phyloP scores from a whole-genome alignment of 352 stramenopile species.

The Peronospora destructor region DNA sequence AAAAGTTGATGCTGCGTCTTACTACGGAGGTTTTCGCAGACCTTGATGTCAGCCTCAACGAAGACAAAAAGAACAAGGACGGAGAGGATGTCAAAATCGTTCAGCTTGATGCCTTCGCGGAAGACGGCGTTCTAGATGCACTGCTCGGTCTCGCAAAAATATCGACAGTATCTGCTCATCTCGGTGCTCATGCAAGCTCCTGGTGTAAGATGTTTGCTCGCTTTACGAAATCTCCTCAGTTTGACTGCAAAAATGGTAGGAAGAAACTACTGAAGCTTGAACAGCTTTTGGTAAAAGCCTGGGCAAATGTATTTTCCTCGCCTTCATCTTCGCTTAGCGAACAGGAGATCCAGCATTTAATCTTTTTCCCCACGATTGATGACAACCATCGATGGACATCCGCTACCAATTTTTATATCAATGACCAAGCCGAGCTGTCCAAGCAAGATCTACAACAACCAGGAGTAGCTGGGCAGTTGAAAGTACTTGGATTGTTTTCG shows the following conservation, averaged over 20 bases:
- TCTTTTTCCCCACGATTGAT: slow-evolving; percentile 29
- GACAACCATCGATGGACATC: slow-evolving; percentile 13
- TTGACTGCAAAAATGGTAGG: slow-evolving; percentile 16
- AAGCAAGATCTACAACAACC: slow-evolving; percentile 23
- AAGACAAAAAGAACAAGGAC: slow-evolving; percentile 2
- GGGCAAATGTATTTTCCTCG: slow-evolving; percentile 17
- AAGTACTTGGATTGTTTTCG: slow-evolving; percentile 47
- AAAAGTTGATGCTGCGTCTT: slow-evolving; percentile 34
- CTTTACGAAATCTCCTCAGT: slow-evolving; percentile 3
- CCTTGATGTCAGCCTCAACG: neutral
- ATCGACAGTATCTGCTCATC: slow-evolving; percentile 19
- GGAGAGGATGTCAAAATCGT: slow-evolving; percentile 24
- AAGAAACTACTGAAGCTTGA: slow-evolving; percentile 31
- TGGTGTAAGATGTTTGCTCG: slow-evolving; percentile 33
- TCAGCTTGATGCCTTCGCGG: slow-evolving; percentile 18
- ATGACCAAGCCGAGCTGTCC: slow-evolving; percentile 51
- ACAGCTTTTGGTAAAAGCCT: slow-evolving; percentile 23
- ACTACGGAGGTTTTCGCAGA: slow-evolving; percentile 12
- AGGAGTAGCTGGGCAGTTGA: slow-evolving; percentile 19
- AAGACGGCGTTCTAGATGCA: slow-evolving; percentile 23
- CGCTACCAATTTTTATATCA: slow-evolving; percentile 45
- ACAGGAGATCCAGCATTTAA: slow-evolving; percentile 21
- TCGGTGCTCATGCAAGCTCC: slow-evolving; percentile 21
- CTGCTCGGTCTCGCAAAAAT: slow-evolving; percentile 36
- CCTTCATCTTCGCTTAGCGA: slow-evolving; percentile 3